Evolutionary conservation across 1,284 basidiomycete genomes (phyloP).

Genomic region (Austroboletus novae-zelandiae): DNA sequence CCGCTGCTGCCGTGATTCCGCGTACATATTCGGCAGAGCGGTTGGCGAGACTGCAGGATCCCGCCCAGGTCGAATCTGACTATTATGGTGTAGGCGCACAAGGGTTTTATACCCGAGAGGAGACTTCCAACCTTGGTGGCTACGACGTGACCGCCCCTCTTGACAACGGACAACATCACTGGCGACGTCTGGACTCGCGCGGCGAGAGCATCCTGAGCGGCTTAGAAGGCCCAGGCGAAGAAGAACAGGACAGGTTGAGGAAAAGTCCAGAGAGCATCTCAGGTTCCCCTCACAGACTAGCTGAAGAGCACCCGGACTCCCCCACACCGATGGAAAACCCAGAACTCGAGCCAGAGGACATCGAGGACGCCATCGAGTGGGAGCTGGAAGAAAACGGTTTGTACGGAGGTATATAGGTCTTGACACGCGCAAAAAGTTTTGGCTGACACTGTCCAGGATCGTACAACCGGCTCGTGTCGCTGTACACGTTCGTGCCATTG

Average conservation of each 20-base stretch:
- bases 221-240: slow-evolving; percentile 25
- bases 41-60: slow-evolving; percentile 16
- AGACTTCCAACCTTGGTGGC: slow-evolving; percentile 16
- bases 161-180: slow-evolving; percentile 25
- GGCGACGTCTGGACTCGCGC: slow-evolving; percentile 32
- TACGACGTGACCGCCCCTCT: slow-evolving; percentile 24
- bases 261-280: slow-evolving; percentile 35
- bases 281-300: slow-evolving; percentile 40
- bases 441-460: slow-evolving; percentile 47
- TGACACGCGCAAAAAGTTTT: background rate
- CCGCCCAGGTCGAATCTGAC: slow-evolving; percentile 8
- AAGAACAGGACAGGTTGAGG: slow-evolving; percentile 21
- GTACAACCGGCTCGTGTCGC: slow-evolving; percentile 47
- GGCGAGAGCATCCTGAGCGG: slow-evolving; percentile 34
- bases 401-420: slow-evolving; percentile 53
- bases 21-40: slow-evolving; percentile 21
- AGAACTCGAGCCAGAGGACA: slow-evolving; percentile 26
- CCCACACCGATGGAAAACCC: slow-evolving; percentile 3
- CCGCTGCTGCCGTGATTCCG: slow-evolving; percentile 28
- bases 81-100: slow-evolving; percentile 12
- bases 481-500: slow-evolving; percentile 59
- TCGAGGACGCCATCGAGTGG: slow-evolving; percentile 46
- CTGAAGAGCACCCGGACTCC: slow-evolving; percentile 39
- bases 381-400: slow-evolving; percentile 57
- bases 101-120: slow-evolving; percentile 9